A percentile compares a stretch with the other conserved stretches of the same genome.
These are phyloP conservation scores for Boeremia lycopersici DNA, from an alignment of 2,329 filamentous ascomycete species.

Conservation along the genomic window DNA sequence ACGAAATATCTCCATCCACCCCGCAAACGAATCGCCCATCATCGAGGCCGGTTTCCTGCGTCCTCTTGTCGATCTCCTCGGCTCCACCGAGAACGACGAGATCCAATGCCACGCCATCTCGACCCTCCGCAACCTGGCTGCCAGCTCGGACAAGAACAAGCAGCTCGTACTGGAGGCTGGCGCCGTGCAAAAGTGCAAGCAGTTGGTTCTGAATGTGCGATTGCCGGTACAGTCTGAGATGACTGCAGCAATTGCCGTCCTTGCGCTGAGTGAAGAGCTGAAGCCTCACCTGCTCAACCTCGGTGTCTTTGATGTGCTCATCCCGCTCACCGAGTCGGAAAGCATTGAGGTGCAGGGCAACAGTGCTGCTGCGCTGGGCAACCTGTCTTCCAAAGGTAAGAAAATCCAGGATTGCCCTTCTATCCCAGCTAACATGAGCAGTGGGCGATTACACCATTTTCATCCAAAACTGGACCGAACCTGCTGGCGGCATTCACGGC, in stretches of 20 bases:
- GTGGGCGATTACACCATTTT: constrained; percentile 98
- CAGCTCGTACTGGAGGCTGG: constrained; percentile 95
- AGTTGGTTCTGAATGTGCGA: constrained; percentile 89
- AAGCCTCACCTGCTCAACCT: constrained; percentile 89
- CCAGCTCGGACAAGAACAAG: constrained; percentile 97
- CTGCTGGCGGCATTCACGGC: constrained; percentile 91
- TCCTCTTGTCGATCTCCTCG: constrained; percentile 89
- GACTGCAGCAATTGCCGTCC: constrained; percentile 97
- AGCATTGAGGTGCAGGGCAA: constrained; percentile 99
- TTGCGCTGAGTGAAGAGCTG: constrained; percentile 93
- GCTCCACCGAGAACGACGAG: constrained; percentile 96
- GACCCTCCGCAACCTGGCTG: constrained; percentile 90
- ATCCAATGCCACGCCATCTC: constrained; percentile 99
- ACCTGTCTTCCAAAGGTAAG: constrained; percentile 94
- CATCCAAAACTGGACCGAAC: constrained; percentile 89
- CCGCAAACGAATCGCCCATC: constrained; percentile 95
- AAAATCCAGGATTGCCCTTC: background rate
- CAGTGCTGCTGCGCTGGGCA: constrained; percentile 92
- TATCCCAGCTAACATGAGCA: constrained; percentile 51
- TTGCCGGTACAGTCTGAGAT: constrained; percentile 97
- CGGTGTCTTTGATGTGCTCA: constrained; percentile 94
- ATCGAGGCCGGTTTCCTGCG: constrained; percentile 97
- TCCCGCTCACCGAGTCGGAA: constrained; percentile 90
- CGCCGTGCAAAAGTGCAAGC: constrained; percentile 98
- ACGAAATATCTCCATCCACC: constrained; percentile 98